These are phyloP conservation scores for Rhizopogon sp. DNA, from an alignment of 768 basidiomycete species.

Conservation along the genomic window DNA sequence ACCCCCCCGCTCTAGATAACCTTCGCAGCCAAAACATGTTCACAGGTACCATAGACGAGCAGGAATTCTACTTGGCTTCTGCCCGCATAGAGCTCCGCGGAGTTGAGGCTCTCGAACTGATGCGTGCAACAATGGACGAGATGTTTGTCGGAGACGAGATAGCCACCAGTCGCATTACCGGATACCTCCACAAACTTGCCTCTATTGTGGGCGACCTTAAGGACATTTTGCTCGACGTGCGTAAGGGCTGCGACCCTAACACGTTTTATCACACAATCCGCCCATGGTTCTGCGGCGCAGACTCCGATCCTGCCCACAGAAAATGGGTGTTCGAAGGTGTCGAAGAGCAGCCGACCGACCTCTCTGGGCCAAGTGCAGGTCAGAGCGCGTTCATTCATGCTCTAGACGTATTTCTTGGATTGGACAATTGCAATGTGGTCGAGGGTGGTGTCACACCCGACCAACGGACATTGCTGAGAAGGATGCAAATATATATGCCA, in stretches of 20 bases:
- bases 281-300: slow-evolving; percentile 78
- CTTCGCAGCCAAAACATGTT: slow-evolving; percentile 65
- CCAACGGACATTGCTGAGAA: slow-evolving; percentile 47
- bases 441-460: slow-evolving; percentile 7
- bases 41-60: slow-evolving; percentile 75
- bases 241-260: slow-evolving; percentile 66
- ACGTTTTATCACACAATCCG: slow-evolving; percentile 68
- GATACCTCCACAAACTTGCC: slow-evolving; percentile 61
- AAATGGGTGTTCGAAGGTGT: slow-evolving; percentile 61
- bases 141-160: slow-evolving; percentile 72
- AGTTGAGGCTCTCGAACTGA: slow-evolving; percentile 77
- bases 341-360: slow-evolving; percentile 45
- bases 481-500: slow-evolving; percentile 84
- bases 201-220: slow-evolving; percentile 61
- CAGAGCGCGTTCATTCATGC: slow-evolving; percentile 77
- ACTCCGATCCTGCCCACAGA: slow-evolving; percentile 40
- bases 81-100: slow-evolving; percentile 84
- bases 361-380: slow-evolving; percentile 78
- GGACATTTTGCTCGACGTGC: slow-evolving; percentile 55
- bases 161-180: slow-evolving; percentile 55
- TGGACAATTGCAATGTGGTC: slow-evolving; percentile 40
- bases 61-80: slow-evolving; percentile 84
- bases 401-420: slow-evolving; percentile 67
- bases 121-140: slow-evolving; percentile 85
- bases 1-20: slow-evolving; percentile 43